Evolutionary conservation across 805 yeast genomes (phyloP), one percentile per base, ranked within the genome.

Genomic region (Starmerella khaoyaiensis): DNA sequence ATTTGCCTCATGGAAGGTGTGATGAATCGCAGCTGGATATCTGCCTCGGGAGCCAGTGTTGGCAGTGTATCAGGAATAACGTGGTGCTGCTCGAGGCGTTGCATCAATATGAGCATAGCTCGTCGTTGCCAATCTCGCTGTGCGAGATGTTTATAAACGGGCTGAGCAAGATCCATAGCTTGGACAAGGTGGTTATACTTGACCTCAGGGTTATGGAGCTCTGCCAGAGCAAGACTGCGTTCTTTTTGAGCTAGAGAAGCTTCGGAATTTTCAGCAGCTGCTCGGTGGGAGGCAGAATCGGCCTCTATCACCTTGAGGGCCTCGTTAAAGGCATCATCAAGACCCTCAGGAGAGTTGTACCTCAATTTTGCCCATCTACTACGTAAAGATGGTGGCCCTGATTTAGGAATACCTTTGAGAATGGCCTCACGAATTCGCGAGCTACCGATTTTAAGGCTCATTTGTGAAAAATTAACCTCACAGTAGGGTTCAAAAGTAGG

Each of bases 11-110:
- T 46, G 10, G 37, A 34, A 8, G 55, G 55, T 5, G 52, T 47
- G 33, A 47, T 44, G 28, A 78, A 68, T 59, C 74, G 74, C 31
- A 90, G 53, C 31, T 71, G 65, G 5, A 87, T 80, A 36, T 79
- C 83, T 14, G 72, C 87, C 45, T 67, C 62, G 15, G 97, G 97
- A 8, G 70, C 76, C 40, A 90, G 59, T 2, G 96, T 84, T 20
- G 96, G 90, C 57, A 90, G 56, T 3, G 97, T 86, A 56, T 90
- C 98, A 12, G 98, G 98, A 41, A 90, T 80, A 29, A 82, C 82
- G 29, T 69, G 70, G 48, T 83, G 62, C 39, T 79, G 74, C 61
- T 90, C 98, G 37, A 90, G 60, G 63, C 97, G 74, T 63, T 90
- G 96, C 90, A 90, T 82, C 36, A 77, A 64, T 35, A 82, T 55